Percentiles rank a stretch among this genome's conserved stretches.
Conservation (phyloP, 306 rosid genomes). For the Parietaria judaica region DNA sequence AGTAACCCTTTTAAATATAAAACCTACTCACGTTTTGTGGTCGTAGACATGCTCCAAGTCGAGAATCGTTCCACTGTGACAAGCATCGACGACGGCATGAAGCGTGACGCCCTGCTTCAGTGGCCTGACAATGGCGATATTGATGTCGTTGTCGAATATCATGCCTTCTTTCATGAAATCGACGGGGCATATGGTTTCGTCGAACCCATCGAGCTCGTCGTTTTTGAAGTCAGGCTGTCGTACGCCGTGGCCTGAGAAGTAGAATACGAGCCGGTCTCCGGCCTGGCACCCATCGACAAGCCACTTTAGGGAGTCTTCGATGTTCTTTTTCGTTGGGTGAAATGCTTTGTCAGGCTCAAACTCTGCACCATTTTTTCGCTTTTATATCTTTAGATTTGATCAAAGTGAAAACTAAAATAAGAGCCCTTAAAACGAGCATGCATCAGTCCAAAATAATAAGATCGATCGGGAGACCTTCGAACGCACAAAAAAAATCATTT, state of each 20-base stretch:
- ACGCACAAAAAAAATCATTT: too few relatives aligned
- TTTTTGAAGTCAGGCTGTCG: conserved; percentile 51
- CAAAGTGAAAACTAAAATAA: background rate
- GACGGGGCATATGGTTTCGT: conserved; percentile 63
- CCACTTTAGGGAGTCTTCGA: conserved; percentile 52
- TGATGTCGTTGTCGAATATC: conserved; percentile 54
- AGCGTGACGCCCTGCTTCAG: conserved; percentile 56
- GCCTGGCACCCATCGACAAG: conserved; percentile 53
- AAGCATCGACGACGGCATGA: conserved; percentile 77
- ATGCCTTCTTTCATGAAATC: conserved; percentile 59
- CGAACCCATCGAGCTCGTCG: conserved; percentile 64
- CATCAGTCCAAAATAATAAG: too few relatives aligned
- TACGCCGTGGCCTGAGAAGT: conserved; percentile 81
- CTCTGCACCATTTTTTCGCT: conserved; percentile 29
- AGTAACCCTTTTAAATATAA: too few relatives aligned
- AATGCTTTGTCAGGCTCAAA: conserved; percentile 14
- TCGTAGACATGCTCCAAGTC: conserved; percentile 49
- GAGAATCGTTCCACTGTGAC: conserved; percentile 82
- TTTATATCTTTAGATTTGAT: background rate
- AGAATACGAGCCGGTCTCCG: conserved; percentile 72
- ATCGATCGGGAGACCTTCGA: too few relatives aligned
- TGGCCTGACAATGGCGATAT: conserved; percentile 59
- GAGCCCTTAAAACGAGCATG: too few relatives aligned
- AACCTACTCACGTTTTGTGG: conserved; percentile 21
- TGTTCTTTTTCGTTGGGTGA: conserved; percentile 62